Conservation (phyloP, 192 early-diverging fungal genomes). For the Entomortierella chlamydospora region DNA sequence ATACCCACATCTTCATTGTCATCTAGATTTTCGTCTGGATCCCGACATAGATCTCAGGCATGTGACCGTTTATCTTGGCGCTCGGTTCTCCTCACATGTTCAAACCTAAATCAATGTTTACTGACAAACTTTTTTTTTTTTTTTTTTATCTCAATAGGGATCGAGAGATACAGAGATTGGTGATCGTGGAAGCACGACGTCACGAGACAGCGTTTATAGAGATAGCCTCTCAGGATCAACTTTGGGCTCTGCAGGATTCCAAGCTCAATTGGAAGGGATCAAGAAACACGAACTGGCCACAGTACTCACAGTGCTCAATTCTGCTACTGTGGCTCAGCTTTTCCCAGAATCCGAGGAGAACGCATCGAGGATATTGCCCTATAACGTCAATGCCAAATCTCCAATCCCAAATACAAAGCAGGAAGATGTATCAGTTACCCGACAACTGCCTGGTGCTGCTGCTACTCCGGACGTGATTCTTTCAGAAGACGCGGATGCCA, state of each 20-base stretch:
- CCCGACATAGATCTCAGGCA: slow-evolving; percentile 43
- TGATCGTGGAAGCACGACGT: slow-evolving; percentile 51
- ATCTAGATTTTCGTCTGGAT: slow-evolving; percentile 26
- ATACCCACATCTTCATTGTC: slow-evolving; percentile 18
- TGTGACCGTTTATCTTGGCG: background rate
- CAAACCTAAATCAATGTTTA: no score
- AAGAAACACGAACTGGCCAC: slow-evolving; percentile 35
- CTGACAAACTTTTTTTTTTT: background rate
- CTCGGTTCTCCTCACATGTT: background rate
- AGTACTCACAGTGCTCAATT: slow-evolving; percentile 19
- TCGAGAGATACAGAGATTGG: slow-evolving; percentile 44
- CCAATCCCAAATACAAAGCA: background rate
- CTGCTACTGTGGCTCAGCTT: slow-evolving; percentile 11
- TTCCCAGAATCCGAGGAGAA: slow-evolving; percentile 5
- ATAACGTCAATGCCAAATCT: slow-evolving; percentile 10
- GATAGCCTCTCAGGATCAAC: slow-evolving; percentile 53
- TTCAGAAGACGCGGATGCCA: slow-evolving; percentile 21
- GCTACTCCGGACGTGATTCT: background rate
- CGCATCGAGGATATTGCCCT: slow-evolving; percentile 11
- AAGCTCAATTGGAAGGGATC: slow-evolving; percentile 37
- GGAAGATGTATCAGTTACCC: slow-evolving; percentile 1
- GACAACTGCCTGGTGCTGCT: background rate
- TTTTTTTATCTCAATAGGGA: slow-evolving; percentile 12
- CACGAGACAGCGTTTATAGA: slow-evolving; percentile 43
- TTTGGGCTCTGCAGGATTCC: slow-evolving; percentile 46